A percentile compares a stretch with the other conserved stretches of the same genome.
Evolutionary conservation across 179 eudicot genomes (phyloP).

Genomic region (Beta macrorhiza): DNA sequence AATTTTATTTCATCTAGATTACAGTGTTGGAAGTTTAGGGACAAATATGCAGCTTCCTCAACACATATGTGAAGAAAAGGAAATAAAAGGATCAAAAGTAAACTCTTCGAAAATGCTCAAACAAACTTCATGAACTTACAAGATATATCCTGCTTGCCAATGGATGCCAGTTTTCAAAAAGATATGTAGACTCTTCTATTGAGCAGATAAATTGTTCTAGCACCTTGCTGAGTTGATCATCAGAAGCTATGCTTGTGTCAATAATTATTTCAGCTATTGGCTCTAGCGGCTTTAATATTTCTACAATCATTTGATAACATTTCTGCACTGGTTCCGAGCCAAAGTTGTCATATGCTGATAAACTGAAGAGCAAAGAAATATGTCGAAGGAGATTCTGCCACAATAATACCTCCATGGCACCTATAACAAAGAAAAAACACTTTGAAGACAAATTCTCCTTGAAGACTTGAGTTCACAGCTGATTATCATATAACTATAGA

Average conservation of each 20-base stretch:
- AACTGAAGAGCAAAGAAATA: constrained; percentile 40
- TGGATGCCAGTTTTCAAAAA: constrained; percentile 58
- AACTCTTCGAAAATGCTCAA: neutral
- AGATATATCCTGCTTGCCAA: constrained; percentile 70
- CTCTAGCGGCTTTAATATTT: constrained; percentile 53
- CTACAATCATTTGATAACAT: constrained; percentile 50
- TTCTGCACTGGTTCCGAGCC: constrained; percentile 46
- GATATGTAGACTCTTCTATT: constrained; percentile 49
- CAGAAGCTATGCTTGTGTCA: constrained; percentile 39
- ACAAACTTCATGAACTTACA: constrained; percentile 39
- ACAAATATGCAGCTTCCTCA: neutral
- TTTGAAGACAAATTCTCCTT: too few relatives aligned
- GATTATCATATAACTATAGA: too few relatives aligned
- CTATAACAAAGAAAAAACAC: constrained; percentile 29
- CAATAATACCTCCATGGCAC: constrained; percentile 64
- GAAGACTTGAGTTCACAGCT: too few relatives aligned
- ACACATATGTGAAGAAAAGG: neutral
- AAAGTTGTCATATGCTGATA: constrained; percentile 43
- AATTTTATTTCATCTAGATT: neutral
- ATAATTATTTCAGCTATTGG: constrained; percentile 48
- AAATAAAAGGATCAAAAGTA: neutral
- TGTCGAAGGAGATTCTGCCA: constrained; percentile 49
- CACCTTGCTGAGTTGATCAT: constrained; percentile 46
- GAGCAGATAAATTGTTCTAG: constrained; percentile 37
- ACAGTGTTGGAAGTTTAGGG: neutral